Percentiles rank a stretch among this genome's conserved stretches.
Evolutionary conservation across 2,329 filamentous ascomycete genomes (phyloP).

Genomic region (Alternaria tenuissima): DNA sequence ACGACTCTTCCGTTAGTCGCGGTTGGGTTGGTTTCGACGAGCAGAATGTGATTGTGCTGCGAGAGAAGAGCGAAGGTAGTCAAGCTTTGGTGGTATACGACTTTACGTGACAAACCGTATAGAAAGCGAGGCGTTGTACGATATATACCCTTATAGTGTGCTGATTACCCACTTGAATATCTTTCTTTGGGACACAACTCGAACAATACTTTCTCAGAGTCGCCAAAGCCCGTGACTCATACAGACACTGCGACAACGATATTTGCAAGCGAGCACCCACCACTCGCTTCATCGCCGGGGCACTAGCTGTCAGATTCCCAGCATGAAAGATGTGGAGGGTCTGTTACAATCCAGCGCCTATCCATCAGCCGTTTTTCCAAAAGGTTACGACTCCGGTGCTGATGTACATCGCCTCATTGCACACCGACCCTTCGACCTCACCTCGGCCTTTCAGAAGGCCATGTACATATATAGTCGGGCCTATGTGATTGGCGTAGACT

Average conservation of each 20-base stretch:
- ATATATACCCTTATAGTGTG: constrained; percentile 3
- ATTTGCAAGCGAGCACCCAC: too few species aligned
- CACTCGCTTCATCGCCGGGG: too few species aligned
- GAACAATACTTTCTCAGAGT: too few species aligned
- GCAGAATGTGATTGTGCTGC: constrained; percentile 86
- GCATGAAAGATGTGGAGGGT: too few species aligned
- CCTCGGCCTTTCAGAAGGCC: background rate
- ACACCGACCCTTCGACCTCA: background rate
- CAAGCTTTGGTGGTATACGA: constrained; percentile 86
- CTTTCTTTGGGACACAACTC: too few species aligned
- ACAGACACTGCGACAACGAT: too few species aligned
- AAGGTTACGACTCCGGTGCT: background rate
- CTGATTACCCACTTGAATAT: too few species aligned
- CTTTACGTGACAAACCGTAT: constrained; percentile 67
- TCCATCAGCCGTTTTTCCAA: too few species aligned
- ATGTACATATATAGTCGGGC: background rate
- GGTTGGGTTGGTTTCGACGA: constrained; percentile 89
- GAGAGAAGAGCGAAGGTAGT: constrained; percentile 71
- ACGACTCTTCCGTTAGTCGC: constrained; percentile 56
- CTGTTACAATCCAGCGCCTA: too few species aligned
- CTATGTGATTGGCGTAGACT: background rate
- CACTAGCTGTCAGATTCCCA: too few species aligned
- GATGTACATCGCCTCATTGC: background rate
- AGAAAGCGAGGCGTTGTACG: background rate
- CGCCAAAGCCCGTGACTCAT: too few species aligned